A percentile compares a stretch with the other conserved stretches of the same genome.
phyloP scores from a whole-genome alignment of 768 basidiomycete genomes.

The Mycena rosella region DNA sequence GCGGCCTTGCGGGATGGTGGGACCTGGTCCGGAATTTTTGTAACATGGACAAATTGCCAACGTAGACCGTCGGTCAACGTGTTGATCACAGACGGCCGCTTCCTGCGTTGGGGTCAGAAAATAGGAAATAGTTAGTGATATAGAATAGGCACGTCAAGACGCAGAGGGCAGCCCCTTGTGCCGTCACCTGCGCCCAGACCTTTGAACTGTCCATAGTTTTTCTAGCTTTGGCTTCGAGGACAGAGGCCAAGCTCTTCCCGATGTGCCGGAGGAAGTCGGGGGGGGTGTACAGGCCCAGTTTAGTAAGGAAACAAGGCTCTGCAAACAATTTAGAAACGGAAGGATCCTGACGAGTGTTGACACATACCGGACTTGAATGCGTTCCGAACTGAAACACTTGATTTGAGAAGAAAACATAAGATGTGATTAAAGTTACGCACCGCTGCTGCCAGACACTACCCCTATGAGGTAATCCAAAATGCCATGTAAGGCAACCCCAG shows the following conservation, averaged over 20 bases:
- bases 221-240: background rate
- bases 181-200: slow-evolving; percentile 4
- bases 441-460: background rate
- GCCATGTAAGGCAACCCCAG: background rate
- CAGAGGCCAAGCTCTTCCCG: background rate
- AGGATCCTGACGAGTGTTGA: slow-evolving; percentile 8
- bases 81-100: background rate
- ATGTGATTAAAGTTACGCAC: slow-evolving; percentile 2
- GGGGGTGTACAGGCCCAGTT: background rate
- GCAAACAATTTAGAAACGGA: slow-evolving; percentile 4
- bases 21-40: background rate
- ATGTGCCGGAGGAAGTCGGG: background rate
- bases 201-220: background rate
- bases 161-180: slow-evolving; percentile 11
- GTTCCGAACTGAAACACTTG: background rate
- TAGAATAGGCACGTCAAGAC: slow-evolving; percentile 5
- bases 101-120: slow-evolving; percentile 7
- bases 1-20: background rate
- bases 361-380: background rate
- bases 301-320: background rate
- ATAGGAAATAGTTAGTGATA: slow-evolving; percentile 6
- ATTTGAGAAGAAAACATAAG: background rate
- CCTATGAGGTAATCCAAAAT: background rate
- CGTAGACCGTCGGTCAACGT: slow-evolving; percentile 3
- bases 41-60: background rate